These are phyloP conservation scores for Bjerkandera adusta DNA, from an alignment of 1,284 basidiomycete species.

Conservation along the genomic window DNA sequence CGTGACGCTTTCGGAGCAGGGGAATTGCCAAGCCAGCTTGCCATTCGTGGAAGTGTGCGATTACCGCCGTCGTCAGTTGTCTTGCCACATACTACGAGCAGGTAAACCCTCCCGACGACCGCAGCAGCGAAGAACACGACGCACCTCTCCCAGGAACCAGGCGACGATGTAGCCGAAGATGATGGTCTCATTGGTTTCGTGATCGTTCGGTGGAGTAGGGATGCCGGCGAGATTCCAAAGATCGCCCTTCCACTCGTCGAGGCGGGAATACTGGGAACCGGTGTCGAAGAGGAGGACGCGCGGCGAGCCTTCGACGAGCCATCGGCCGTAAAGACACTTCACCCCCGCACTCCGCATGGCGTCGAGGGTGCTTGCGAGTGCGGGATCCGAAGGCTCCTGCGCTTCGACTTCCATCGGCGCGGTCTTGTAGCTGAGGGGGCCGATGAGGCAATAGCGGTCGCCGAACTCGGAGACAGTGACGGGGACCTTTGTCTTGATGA, in stretches of 20 bases:
- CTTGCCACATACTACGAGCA: conserved; percentile 69
- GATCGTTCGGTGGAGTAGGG: conserved; percentile 92
- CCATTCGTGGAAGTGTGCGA: conserved; percentile 99
- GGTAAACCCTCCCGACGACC: conserved; percentile 2
- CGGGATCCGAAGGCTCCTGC: conserved; percentile 78
- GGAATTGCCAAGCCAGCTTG: conserved; percentile 97
- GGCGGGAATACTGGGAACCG: conserved; percentile 80
- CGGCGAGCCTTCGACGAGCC: conserved; percentile 97
- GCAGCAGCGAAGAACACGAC: conserved; percentile 29
- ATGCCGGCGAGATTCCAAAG: conserved; percentile 98
- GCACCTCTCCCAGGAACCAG: conserved; percentile 98
- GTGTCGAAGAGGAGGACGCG: conserved; percentile 96
- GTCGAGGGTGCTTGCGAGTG: conserved; percentile 69
- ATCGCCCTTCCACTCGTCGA: conserved; percentile 99
- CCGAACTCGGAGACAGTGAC: conserved; percentile 94
- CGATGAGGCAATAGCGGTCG: conserved; percentile 91
- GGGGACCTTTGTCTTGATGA: conserved; percentile 99
- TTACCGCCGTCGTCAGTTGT: conserved; percentile 80
- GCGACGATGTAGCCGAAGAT: conserved; percentile 98
- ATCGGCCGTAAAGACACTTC: conserved; percentile 93
- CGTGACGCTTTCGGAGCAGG: conserved; percentile 92
- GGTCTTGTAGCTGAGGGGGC: conserved; percentile 94
- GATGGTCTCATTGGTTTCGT: conserved; percentile 99
- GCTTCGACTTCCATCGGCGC: conserved; percentile 98
- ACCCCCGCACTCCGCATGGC: conserved; percentile 86